These are phyloP conservation scores for Pyrus communis DNA, from an alignment of 306 rosid species.

Conservation along the genomic window DNA sequence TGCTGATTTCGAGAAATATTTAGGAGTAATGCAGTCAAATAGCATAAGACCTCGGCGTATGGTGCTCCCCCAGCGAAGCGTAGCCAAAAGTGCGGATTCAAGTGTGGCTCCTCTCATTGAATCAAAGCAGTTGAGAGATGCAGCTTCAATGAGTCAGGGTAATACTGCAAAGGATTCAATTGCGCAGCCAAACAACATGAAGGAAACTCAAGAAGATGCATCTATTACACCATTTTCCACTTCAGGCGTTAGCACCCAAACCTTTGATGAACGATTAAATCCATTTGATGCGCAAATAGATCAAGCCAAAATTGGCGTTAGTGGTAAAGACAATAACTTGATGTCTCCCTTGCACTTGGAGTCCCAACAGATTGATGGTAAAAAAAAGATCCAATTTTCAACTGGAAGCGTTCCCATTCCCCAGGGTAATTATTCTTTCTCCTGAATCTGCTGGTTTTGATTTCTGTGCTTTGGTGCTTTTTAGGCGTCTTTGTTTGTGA, in stretches of 20 bases:
- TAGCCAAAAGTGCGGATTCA: constrained; percentile 20
- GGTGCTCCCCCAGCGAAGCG: constrained; percentile 37
- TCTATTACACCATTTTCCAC: constrained; percentile 39
- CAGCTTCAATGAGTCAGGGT: constrained; percentile 18
- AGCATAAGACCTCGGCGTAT: constrained; percentile 58
- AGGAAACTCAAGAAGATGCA: constrained; percentile 42
- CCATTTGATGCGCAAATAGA: constrained; percentile 25
- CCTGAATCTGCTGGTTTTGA: background rate
- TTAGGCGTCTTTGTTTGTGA: constrained; percentile 9
- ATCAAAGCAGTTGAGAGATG: constrained; percentile 16
- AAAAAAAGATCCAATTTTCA: constrained; percentile 50
- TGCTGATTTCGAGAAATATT: constrained; percentile 12
- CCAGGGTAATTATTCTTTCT: constrained; percentile 45
- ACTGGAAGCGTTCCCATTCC: constrained; percentile 24
- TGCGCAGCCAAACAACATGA: constrained; percentile 20
- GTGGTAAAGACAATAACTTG: constrained; percentile 19
- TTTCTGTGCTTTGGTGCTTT: background rate
- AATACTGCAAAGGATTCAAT: constrained; percentile 30
- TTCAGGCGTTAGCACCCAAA: constrained; percentile 31
- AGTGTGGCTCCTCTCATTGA: constrained; percentile 14
- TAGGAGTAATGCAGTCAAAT: constrained; percentile 47
- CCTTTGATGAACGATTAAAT: constrained; percentile 34
- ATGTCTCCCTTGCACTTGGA: constrained; percentile 27
- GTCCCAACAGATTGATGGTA: constrained; percentile 39
- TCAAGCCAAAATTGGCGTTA: constrained; percentile 17